phyloP scores from a whole-genome alignment of 345 rosid species.

The Mangifera indica region DNA sequence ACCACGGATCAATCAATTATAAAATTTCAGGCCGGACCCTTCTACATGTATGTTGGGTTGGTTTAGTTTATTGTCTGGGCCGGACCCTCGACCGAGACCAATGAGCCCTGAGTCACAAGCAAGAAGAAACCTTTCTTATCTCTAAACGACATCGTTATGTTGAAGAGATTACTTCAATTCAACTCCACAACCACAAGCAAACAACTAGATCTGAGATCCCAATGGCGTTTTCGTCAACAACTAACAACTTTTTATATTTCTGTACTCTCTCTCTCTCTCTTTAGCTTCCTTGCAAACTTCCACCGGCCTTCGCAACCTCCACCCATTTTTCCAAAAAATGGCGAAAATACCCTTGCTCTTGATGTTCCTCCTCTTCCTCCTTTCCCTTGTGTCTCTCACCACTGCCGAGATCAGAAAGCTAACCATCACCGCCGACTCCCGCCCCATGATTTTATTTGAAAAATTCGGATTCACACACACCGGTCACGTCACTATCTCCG shows the following conservation, averaged over 20 bases:
- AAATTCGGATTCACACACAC: conserved; percentile 88
- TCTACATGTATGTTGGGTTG: too few relatives aligned
- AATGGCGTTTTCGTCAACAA: neutral
- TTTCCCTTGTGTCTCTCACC: conserved; percentile 33
- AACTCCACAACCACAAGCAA: neutral
- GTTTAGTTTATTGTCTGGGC: neutral
- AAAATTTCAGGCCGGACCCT: too few relatives aligned
- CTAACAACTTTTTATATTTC: neutral
- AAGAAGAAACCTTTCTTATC: neutral
- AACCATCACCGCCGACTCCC: conserved; percentile 57
- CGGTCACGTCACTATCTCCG: conserved; percentile 66
- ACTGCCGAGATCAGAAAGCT: conserved; percentile 72
- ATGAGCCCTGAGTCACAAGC: neutral
- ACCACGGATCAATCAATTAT: too few relatives aligned
- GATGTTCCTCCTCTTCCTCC: conserved; percentile 28
- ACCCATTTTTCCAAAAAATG: conserved; percentile 28
- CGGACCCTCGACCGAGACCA: neutral
- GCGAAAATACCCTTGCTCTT: conserved; percentile 36
- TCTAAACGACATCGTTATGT: conserved; percentile 9
- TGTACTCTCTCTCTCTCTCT: neutral
- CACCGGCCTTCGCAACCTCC: neutral
- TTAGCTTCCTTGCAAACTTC: neutral
- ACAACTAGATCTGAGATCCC: conserved; percentile 7
- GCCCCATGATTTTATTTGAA: conserved; percentile 94
- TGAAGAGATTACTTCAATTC: too few relatives aligned